phyloP scores from a whole-genome alignment of 495 filamentous ascomycete species.

The Penicillium coffeae region DNA sequence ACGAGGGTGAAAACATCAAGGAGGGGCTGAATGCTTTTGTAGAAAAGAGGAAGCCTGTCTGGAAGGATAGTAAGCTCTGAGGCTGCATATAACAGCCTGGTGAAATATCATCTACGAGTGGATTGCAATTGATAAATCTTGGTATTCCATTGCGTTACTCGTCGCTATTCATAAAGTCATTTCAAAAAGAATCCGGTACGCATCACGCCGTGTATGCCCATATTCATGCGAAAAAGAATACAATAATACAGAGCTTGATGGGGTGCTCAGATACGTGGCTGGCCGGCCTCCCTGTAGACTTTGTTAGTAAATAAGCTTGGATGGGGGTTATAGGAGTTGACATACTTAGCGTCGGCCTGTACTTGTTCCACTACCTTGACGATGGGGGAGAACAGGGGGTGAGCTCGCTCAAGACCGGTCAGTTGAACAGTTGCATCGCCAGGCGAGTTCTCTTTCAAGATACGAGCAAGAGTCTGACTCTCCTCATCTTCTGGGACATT shows the following conservation, averaged over 20 bases:
- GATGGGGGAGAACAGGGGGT: slow-evolving; percentile 70
- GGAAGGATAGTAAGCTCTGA: slow-evolving; percentile 75
- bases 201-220: slow-evolving; percentile 31
- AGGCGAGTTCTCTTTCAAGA: slow-evolving; percentile 62
- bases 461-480: slow-evolving; percentile 75
- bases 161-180: slow-evolving; percentile 17
- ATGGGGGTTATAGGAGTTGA: not conserved
- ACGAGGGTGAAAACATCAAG: slow-evolving; percentile 71
- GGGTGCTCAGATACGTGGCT: slow-evolving; percentile 22
- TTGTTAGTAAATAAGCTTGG: slow-evolving; percentile 5
- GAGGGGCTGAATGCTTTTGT: slow-evolving; percentile 80
- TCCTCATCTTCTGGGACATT: slow-evolving; percentile 86
- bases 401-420: slow-evolving; percentile 65
- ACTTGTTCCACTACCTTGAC: slow-evolving; percentile 74
- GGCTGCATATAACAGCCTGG: too few species aligned
- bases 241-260: slow-evolving; percentile 3
- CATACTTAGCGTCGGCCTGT: slow-evolving; percentile 52
- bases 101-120: too few species aligned
- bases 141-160: slow-evolving; percentile 3
- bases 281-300: slow-evolving; percentile 21
- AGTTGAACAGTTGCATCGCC: slow-evolving; percentile 70
- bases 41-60: slow-evolving; percentile 72
- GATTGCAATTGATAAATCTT: not conserved
- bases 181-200: slow-evolving; percentile 10
- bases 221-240: slow-evolving; percentile 27